These are phyloP conservation scores for Phytophthora pluvialis DNA, from an alignment of 352 stramenopile species.

Conservation along the genomic window DNA sequence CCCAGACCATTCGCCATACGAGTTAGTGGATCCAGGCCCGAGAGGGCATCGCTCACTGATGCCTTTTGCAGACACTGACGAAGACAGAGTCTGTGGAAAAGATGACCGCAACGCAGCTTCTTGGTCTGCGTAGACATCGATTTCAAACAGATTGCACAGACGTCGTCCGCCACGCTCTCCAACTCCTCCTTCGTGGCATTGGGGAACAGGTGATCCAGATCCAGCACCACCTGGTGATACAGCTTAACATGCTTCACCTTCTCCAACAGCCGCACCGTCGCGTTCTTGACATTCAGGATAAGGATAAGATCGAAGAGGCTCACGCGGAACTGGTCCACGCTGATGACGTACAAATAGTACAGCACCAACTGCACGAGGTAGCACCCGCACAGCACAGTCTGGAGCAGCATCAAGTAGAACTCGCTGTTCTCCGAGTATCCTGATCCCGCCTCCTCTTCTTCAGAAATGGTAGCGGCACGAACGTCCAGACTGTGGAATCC, in stretches of 20 bases:
- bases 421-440: slow-evolving; percentile 66
- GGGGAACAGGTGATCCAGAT: slow-evolving; percentile 69
- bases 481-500: slow-evolving; percentile 70
- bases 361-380: slow-evolving; percentile 75
- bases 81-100: slow-evolving; percentile 79
- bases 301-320: slow-evolving; percentile 83
- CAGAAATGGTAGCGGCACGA: slow-evolving; percentile 32
- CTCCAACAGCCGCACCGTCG: slow-evolving; percentile 66
- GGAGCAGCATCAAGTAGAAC: slow-evolving; percentile 66
- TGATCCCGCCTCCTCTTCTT: slow-evolving; percentile 41
- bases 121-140: slow-evolving; percentile 72
- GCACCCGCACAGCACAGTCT: slow-evolving; percentile 62
- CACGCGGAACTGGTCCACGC: slow-evolving; percentile 79
- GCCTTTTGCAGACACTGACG: slow-evolving; percentile 78
- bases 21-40: slow-evolving; percentile 39
- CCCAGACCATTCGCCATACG: slow-evolving; percentile 43
- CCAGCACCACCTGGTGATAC: slow-evolving; percentile 76
- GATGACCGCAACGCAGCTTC: slow-evolving; percentile 73
- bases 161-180: slow-evolving; percentile 65
- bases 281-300: slow-evolving; percentile 86
- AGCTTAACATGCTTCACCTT: slow-evolving; percentile 72
- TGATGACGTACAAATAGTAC: slow-evolving; percentile 87
- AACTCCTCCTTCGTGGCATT: slow-evolving; percentile 65
- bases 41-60: slow-evolving; percentile 64
- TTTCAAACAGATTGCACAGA: slow-evolving; percentile 85